A percentile compares a stretch with the other conserved stretches of the same genome.
phyloP scores from a whole-genome alignment of 108 stramenopile genomes.

The Schizochytrium sp. region DNA sequence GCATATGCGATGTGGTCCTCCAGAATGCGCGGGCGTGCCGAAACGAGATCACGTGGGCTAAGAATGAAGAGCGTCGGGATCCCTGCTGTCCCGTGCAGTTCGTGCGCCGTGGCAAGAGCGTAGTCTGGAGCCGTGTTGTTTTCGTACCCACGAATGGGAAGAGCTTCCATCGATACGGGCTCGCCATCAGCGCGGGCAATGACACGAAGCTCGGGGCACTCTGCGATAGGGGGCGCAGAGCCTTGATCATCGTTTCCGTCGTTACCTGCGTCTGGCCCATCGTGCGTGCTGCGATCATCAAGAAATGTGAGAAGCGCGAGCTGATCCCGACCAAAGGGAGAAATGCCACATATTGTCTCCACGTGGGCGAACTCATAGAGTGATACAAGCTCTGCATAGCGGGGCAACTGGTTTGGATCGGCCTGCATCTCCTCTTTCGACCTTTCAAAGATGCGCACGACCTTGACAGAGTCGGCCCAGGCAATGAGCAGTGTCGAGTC shows the following conservation, averaged over 20 bases:
- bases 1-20: neutral
- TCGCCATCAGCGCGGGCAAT: neutral
- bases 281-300: neutral
- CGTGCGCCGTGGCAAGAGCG: neutral
- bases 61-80: neutral
- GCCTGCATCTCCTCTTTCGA: neutral
- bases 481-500: neutral
- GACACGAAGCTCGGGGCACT: neutral
- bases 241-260: too few species aligned
- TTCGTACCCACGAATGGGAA: neutral
- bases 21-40: neutral
- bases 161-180: neutral
- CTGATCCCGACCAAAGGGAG: neutral
- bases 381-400: neutral
- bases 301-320: neutral
- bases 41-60: neutral
- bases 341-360: neutral
- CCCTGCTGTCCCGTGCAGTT: neutral
- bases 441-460: neutral
- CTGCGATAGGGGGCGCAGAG: neutral
- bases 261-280: neutral
- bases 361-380: neutral
- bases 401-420: neutral
- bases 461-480: slow-evolving; percentile 8
- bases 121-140: neutral